Base-by-base conservation (phyloP, 441 rosid species). In the Populus hybrid region DNA sequence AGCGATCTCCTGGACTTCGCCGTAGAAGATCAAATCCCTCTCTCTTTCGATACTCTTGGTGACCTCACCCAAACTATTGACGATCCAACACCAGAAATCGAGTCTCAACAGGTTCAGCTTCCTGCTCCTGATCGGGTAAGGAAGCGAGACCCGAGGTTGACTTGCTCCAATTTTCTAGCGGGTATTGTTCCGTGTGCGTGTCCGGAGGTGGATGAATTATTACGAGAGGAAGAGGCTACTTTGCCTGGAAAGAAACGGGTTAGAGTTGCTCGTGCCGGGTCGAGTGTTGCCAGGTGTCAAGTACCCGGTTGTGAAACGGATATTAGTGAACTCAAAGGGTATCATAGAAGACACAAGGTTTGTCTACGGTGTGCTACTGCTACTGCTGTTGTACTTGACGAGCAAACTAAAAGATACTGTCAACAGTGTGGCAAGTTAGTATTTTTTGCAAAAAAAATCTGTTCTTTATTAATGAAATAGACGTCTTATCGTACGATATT, bases 351-450 rank as follows among this genome's bases (percentile, higher is more conserved):
- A 79, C 98, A 96, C 72, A 88, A 91, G 86, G 93, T 96, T 82
- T 96, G 99, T 72, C 87, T 96, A n/a, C 83, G 87, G 32, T 96
- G 98, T 79, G 99, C 98, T 4, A 88, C 86, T 82, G 90, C 99
- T 0, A 78, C 81, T 28, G 70, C 85, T 57, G 98, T 96, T 69
- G 61, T 85, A 73, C 83, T 96, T 61, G 92, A 93, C 0, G 95
- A 95, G 32, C 90, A 89, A 50, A 81, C 75, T 66, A 94, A 90
- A 89, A 88, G 98, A 90, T 96, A 96, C 82, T 96, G 99, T 76
- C 99, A 96, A 80, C 99, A 96, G 95, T 96, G 98, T 80, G 98
- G 98, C 87, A 96, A 96, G 99, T 96, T 85, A 81, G 92, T 69
- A 16, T 14, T 16, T 14, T 50, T 50, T 26, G 11, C 20, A 59